These are phyloP conservation scores for Brettanomyces sp. DNA, from an alignment of 805 yeast species.

Conservation along the genomic window DNA sequence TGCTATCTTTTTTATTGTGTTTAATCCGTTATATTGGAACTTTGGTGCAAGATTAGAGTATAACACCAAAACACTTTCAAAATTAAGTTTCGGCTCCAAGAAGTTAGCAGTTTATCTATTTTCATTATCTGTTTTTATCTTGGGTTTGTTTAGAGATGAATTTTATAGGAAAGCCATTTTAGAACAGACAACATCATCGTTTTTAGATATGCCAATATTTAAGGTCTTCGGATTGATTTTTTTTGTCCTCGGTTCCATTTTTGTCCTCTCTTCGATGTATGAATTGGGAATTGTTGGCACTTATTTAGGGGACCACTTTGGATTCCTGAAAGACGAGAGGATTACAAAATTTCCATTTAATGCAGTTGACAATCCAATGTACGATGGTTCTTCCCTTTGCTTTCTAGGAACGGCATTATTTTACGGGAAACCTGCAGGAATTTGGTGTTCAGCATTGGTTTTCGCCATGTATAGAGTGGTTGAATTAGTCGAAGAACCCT, in stretches of 20 bases:
- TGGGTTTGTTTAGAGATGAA: slow-evolving; percentile 78
- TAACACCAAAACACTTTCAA: slow-evolving; percentile 67
- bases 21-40: slow-evolving; percentile 96
- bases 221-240: slow-evolving; percentile 38
- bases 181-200: slow-evolving; percentile 58
- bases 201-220: slow-evolving; percentile 33
- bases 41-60: slow-evolving; percentile 82
- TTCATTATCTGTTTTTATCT: slow-evolving; percentile 73
- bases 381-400: slow-evolving; percentile 81
- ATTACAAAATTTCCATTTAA: slow-evolving; percentile 93
- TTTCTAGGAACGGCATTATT: slow-evolving; percentile 86
- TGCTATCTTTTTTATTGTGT: slow-evolving; percentile 61
- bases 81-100: slow-evolving; percentile 55
- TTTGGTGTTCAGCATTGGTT: slow-evolving; percentile 63
- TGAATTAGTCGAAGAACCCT: slow-evolving; percentile 86
- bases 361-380: slow-evolving; percentile 90
- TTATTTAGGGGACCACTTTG: slow-evolving; percentile 94
- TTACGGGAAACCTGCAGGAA: slow-evolving; percentile 86
- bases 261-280: slow-evolving; percentile 83
- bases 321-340: slow-evolving; percentile 83
- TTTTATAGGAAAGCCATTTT: slow-evolving; percentile 62
- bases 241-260: slow-evolving; percentile 65
- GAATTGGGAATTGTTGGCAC: slow-evolving; percentile 93
- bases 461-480: slow-evolving; percentile 78
- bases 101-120: slow-evolving; percentile 75